A percentile compares a stretch with the other conserved stretches of the same genome.
Conservation (phyloP, 2,329 filamentous ascomycete genomes). For the Chrysoporthe austroafricana region DNA sequence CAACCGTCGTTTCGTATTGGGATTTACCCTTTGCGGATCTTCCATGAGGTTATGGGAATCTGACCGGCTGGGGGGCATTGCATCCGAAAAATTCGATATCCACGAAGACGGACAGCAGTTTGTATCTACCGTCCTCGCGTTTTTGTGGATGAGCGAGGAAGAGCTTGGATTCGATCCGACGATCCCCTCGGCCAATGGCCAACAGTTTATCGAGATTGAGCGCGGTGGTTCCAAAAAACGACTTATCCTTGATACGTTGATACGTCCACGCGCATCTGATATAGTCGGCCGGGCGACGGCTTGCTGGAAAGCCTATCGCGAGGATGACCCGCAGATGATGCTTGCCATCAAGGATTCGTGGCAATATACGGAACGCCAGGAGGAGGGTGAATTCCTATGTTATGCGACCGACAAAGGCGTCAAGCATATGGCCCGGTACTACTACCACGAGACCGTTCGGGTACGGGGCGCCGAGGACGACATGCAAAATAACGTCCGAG, state of each 20-base stretch:
- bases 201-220: too few species aligned
- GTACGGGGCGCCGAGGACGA: constrained; percentile 20
- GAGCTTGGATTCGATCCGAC: constrained; percentile 50
- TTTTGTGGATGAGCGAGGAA: constrained; percentile 44
- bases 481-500: constrained; percentile 39
- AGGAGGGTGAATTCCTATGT: constrained; percentile 45
- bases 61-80: constrained; percentile 50
- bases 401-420: constrained; percentile 37
- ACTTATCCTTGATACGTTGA: too few species aligned
- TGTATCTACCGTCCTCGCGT: constrained; percentile 32
- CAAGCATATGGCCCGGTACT: constrained; percentile 27
- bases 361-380: constrained; percentile 44
- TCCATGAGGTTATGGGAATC: constrained; percentile 50
- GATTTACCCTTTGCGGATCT: constrained; percentile 47
- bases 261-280: too few species aligned
- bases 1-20: constrained; percentile 44
- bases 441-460: too few species aligned
- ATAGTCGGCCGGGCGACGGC: constrained; percentile 43
- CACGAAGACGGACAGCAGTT: constrained; percentile 46
- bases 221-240: too few species aligned
- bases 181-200: constrained; percentile 34
- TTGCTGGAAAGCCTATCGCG: constrained; percentile 48
- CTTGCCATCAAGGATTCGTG: constrained; percentile 46
- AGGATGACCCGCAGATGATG: constrained; percentile 37
- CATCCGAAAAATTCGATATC: constrained; percentile 50